Evolutionary conservation across 2,329 filamentous ascomycete species (phyloP).

Genomic region (Calonectria honghensis): DNA sequence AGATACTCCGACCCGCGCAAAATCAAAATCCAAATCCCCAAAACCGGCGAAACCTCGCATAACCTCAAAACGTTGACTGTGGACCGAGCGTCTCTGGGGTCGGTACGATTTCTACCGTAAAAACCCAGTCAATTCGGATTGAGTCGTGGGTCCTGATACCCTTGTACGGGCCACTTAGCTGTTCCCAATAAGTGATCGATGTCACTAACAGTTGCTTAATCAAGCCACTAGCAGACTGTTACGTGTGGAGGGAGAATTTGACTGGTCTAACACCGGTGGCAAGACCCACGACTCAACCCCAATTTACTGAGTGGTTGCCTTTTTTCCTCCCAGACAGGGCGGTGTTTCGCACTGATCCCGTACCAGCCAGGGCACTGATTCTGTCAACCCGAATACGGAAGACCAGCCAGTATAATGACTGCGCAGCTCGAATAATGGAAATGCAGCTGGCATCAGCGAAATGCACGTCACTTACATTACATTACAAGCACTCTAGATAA

Average conservation of each 20-base stretch:
- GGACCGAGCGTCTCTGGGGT: background rate
- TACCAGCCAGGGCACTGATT: constrained; percentile 3
- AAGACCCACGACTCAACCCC: too few species aligned
- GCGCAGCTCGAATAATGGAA: constrained; percentile 2
- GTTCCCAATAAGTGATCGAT: background rate
- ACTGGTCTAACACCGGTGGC: too few species aligned
- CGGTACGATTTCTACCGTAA: background rate
- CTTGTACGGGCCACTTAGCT: background rate
- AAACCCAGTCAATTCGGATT: too few species aligned
- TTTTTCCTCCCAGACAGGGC: constrained; percentile 7
- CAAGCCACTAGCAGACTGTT: too few species aligned
- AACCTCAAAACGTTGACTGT: too few species aligned
- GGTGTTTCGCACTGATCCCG: constrained; percentile 2
- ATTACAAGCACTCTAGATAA: constrained; percentile 2
- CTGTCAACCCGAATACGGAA: constrained; percentile 1
- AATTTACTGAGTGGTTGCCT: background rate
- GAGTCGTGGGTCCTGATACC: too few species aligned
- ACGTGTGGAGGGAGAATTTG: too few species aligned
- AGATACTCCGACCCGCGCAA: too few species aligned
- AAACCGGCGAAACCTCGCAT: too few species aligned
- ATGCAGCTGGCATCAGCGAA: constrained; percentile 1
- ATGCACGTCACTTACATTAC: background rate
- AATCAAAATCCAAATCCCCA: too few species aligned
- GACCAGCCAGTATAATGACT: constrained; percentile 1
- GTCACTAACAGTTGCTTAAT: too few species aligned